These are phyloP conservation scores for Hevea brasiliensis DNA, from an alignment of 345 rosid genomes.

Conservation along the genomic window DNA sequence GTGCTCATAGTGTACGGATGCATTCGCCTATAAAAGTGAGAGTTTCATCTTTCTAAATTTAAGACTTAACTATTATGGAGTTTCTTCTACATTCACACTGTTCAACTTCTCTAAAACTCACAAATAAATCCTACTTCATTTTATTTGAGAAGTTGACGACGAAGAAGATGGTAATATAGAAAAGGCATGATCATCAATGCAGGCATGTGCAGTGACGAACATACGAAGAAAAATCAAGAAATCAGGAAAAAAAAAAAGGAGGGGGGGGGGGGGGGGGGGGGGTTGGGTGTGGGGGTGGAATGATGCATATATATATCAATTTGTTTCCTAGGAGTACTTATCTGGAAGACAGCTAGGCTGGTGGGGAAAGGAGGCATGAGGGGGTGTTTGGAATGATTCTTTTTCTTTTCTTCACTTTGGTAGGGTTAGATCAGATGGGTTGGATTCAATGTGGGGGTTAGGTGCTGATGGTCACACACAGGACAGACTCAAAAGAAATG, in stretches of 20 bases:
- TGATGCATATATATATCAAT: constrained; percentile 3
- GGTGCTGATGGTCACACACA: constrained; percentile 20
- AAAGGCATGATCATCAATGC: background rate
- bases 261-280: too few relatives aligned
- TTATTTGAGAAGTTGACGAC: too few relatives aligned
- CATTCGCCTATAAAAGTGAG: too few relatives aligned
- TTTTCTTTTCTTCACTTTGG: background rate
- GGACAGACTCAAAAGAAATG: constrained; percentile 17
- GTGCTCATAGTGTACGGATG: too few relatives aligned
- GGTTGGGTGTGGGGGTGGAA: too few relatives aligned
- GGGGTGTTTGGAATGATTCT: constrained; percentile 19
- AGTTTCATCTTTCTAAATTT: too few relatives aligned
- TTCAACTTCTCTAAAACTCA: too few relatives aligned
- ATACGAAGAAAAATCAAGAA: background rate
- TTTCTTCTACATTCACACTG: too few relatives aligned
- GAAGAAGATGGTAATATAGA: too few relatives aligned
- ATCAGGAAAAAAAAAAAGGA: too few relatives aligned
- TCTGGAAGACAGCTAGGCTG: constrained; percentile 42
- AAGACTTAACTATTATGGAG: too few relatives aligned
- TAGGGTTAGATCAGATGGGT: constrained; percentile 4
- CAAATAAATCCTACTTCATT: too few relatives aligned
- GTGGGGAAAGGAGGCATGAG: constrained; percentile 36
- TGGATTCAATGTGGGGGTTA: constrained; percentile 13
- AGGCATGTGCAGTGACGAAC: background rate
- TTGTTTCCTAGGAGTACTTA: constrained; percentile 56